These are phyloP conservation scores for Gremmenia infestans DNA, from an alignment of 2,329 filamentous ascomycete species.

Conservation along the genomic window DNA sequence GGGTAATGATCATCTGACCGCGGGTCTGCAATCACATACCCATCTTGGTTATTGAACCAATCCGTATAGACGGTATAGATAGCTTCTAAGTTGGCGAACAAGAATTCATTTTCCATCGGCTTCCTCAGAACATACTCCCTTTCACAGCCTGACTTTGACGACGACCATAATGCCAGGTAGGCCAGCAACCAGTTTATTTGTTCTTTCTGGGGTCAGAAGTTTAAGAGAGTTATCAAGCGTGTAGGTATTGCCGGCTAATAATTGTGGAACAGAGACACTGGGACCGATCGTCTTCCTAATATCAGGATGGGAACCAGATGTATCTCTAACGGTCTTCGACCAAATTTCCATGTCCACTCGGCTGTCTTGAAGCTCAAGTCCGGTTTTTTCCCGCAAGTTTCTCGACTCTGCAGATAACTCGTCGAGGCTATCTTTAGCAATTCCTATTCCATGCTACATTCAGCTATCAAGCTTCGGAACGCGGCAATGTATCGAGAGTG, in stretches of 20 bases:
- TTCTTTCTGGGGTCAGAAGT: background rate
- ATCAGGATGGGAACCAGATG: background rate
- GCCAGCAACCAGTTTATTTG: background rate
- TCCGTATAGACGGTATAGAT: no score
- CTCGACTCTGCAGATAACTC: conserved; percentile 5
- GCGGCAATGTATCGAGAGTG: background rate
- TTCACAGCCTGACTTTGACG: background rate
- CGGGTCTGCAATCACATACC: no score
- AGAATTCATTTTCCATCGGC: background rate
- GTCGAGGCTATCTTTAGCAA: background rate
- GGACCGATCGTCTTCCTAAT: background rate
- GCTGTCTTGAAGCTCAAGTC: background rate
- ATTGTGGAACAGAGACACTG: no score
- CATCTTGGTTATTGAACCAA: no score
- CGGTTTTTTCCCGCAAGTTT: conserved; percentile 1
- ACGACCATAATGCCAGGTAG: background rate
- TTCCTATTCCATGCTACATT: background rate
- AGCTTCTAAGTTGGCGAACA: background rate
- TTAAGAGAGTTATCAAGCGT: no score
- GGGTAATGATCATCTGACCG: no score
- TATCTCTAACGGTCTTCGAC: background rate
- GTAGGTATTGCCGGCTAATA: no score
- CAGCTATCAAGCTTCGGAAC: background rate
- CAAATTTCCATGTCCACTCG: background rate
- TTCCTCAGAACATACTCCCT: background rate